Conservation (phyloP, 352 stramenopile species). For the Phytopythium aichiense region DNA sequence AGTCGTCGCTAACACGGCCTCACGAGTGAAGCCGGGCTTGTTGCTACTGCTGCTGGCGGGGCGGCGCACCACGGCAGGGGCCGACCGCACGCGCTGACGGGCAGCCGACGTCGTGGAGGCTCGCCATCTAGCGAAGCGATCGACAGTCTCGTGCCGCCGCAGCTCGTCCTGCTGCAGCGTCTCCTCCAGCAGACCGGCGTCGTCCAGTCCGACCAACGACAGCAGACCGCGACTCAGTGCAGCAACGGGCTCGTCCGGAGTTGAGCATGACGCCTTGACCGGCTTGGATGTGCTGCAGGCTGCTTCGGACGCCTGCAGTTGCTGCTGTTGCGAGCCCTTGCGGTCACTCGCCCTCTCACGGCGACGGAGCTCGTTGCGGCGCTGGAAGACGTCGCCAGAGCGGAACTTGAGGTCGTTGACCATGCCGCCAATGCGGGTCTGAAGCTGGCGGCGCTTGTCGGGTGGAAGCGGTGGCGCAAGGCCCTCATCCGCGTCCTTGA, state of each 20-base stretch:
- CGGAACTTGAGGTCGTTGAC: slow-evolving; percentile 63
- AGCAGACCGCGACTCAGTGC: background rate
- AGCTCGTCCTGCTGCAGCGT: slow-evolving; percentile 52
- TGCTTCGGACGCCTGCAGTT: background rate
- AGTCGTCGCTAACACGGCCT: background rate
- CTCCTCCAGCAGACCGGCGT: slow-evolving; percentile 23
- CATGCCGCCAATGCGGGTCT: slow-evolving; percentile 43
- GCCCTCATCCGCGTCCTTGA: slow-evolving; percentile 17
- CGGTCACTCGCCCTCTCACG: slow-evolving; percentile 33
- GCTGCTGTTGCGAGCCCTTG: slow-evolving; percentile 9
- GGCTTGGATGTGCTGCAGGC: background rate
- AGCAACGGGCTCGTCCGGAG: background rate
- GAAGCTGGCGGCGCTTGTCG: slow-evolving; percentile 43
- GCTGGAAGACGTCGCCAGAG: slow-evolving; percentile 67
- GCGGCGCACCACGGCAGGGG: slow-evolving; percentile 14
- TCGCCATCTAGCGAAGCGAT: slow-evolving; percentile 20
- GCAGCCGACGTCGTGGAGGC: background rate
- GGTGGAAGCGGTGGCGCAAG: slow-evolving; percentile 12
- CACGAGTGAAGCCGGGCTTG: background rate
- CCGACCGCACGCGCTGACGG: slow-evolving; percentile 2
- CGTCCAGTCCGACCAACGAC: slow-evolving; percentile 1
- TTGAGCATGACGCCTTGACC: background rate
- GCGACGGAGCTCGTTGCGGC: slow-evolving; percentile 65
- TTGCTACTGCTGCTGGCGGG: slow-evolving; percentile 10
- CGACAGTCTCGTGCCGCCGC: slow-evolving; percentile 47